Base-by-base conservation (phyloP, 805 yeast species). In the Clavispora carvajalis region DNA sequence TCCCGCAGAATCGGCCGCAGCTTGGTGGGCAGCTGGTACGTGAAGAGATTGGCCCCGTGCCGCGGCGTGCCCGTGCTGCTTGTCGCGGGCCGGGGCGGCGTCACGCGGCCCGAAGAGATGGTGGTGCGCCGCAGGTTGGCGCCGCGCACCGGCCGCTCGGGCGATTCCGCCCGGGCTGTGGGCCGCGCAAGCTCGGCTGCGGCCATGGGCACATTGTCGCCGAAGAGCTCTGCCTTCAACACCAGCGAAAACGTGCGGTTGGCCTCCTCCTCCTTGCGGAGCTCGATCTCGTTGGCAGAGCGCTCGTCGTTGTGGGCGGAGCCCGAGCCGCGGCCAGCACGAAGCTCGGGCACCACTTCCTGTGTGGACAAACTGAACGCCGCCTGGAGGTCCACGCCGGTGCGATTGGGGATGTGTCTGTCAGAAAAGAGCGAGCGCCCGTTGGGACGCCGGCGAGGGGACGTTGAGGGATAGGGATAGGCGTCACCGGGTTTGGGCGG, bases 211-310 rank as follows among this genome's bases (percentile, higher is more conserved):
- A 87, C 78, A 45, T 85, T 78, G 55, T 84, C 93, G 12, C 97
- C 98, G 68, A 93, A 93, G 25, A 93, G 65, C 59, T 93, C 99
- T 24, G 95, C 85, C 52, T 85, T 84, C 36, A 93, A 65, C 2
- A 93, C 85, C 0, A 91, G 80, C 40, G 90, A 82, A 61, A 90
- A 93, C 0, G 95, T 86, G 48, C 84, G 69, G 57, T 86, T 86
- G 4, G 96, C 96, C 54, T 86, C 95, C 50, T 82, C 83, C 54
- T 81, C 87, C 48, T 79, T 72, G 47, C 81, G 74, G 28, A 71
- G 66, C 46, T 85, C 93, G 17, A 83, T 65, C 51, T 85, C 95
- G 48, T 73, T 74, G 38, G 75, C 80, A 7, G 64, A 57, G 44
- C 43, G 24, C 53, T 54, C 34, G 30, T 43, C 47, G 36, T 13